Evolutionary conservation across 345 rosid genomes (phyloP).

Genomic region (Citrus mangshanensis): DNA sequence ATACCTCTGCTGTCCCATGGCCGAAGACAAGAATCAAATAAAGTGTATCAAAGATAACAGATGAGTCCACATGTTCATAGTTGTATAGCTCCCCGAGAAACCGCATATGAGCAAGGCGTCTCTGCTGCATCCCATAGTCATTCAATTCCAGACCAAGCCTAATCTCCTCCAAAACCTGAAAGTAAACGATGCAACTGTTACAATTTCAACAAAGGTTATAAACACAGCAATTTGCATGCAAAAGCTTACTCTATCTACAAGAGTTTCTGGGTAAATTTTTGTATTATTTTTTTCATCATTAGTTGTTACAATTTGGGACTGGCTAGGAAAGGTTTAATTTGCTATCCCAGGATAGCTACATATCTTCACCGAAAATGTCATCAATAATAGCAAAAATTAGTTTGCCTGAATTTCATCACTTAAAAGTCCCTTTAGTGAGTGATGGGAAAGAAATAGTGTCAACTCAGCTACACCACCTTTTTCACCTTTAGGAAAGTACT

Average conservation of each 20-base stretch:
- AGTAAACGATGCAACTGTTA: constrained; percentile 17
- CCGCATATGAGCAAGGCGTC: constrained; percentile 93
- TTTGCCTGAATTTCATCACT: neutral
- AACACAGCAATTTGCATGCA: neutral
- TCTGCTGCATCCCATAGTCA: constrained; percentile 98
- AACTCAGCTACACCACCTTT: neutral
- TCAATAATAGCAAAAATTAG: neutral
- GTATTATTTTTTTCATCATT: neutral
- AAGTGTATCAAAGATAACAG: constrained; percentile 93
- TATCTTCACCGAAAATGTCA: neutral
- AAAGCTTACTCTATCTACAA: neutral
- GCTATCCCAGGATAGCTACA: neutral
- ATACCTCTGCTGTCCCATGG: constrained; percentile 84
- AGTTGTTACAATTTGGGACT: neutral
- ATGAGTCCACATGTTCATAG: constrained; percentile 95
- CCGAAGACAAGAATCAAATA: constrained; percentile 77
- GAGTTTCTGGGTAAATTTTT: neutral
- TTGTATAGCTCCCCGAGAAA: constrained; percentile 97
- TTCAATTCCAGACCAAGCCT: constrained; percentile 90
- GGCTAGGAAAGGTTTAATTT: neutral
- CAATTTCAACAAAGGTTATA: neutral
- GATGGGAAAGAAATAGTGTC: neutral
- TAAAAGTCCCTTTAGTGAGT: neutral
- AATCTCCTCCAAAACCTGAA: constrained; percentile 96
- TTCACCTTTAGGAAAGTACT: neutral